Base-by-base conservation (phyloP, 2,329 filamentous ascomycete genomes). In the Colletotrichum sp. region DNA sequence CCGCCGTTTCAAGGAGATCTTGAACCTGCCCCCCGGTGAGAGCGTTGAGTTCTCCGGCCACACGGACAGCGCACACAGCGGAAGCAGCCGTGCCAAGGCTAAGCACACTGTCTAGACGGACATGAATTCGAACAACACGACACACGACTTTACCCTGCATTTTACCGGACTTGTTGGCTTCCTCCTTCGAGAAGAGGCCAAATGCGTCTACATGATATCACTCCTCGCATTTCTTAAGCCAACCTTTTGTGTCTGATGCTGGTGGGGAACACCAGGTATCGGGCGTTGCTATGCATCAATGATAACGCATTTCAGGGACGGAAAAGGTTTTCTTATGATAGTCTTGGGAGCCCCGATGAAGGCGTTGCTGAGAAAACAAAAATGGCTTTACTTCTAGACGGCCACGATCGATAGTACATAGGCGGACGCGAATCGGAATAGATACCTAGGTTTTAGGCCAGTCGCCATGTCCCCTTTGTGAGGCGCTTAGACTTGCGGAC, bases 31-130 rank as follows among this genome's bases (percentile, higher is more conserved):
- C 76, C 86, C 93, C 72, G 90, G 88, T 77, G 97, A 99, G 84
- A 85, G 89, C 77, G 92, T 99, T 75, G 98, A 99, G 87, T 99
- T 99, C 88, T 98, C 95, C 24, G 97, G 97, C 76, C 97, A 99
- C 88, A 98, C 95, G 21, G 98, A 99, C 81, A 95, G 95, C 80
- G 96, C 97, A 48, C 95, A 98, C 84, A 93, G 94, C 76, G 97
- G 97, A 80, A 98, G 96, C 87, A 98, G 95, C 76, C 93, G 98
- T 81, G 97, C 97, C 73, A 99, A 98, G 91, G 95, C 97, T 81
- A 99, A 98, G 90, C 95, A 95, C 86, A 90, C 91, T 67, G 96
- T 96, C 82, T 98, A 94, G 89, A 36, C 30, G 34, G 30, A 64
- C 36, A 32, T 30, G 21, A 61, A 61, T 52, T 39, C 36, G 66